Base-by-base conservation (phyloP, 768 basidiomycete genomes). In the Hygrophoropsis aurantiaca region DNA sequence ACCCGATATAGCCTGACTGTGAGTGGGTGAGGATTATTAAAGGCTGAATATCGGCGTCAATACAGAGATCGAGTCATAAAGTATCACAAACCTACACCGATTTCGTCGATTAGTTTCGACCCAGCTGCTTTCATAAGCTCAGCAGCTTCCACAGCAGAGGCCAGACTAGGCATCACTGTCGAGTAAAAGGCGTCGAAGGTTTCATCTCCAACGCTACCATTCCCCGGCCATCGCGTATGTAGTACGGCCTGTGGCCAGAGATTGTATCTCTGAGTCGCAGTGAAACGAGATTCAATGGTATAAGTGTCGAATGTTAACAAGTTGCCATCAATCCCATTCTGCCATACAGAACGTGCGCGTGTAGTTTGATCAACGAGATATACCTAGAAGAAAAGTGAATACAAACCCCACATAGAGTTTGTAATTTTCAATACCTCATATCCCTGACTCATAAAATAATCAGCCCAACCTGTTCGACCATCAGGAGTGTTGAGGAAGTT, bases 401-500 rank as follows among this genome's bases (percentile, higher is more conserved):
- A 21, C 18, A 7, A n/a, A 32, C 33, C n/a, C 30, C 18, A 23
- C 32, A 7, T 16, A 23, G 15, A 9, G 16, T 11, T 13, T 10
- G 10, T 3, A 7, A 9, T 30, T 20, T 27, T 44, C n/a, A n/a
- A n/a, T 55, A 79, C 78, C 62, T 79, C 77, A 48, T 77, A 79
- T 30, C 77, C 78, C 53, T 73, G 51, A 41, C 66, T 59, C 47
- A 80, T 54, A 45, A 80, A 77, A 57, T 74, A 78, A 59, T 80
- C 78, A n/a, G 74, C 74, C 78, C 79, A 80, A n/a, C 79, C 78
- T 9, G 67, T 56, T 50, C 76, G 66, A 20, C 75, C 77, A 55
- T 80, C 79, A 1, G 78, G 77, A 0, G 79, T 80, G 45, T 78
- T 78, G 36, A 80, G 56, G 56, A 78, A 76, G 44, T 68, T 76